These are phyloP conservation scores for Leptomonas seymouri DNA, from an alignment of 208 protist genomes.

Conservation along the genomic window DNA sequence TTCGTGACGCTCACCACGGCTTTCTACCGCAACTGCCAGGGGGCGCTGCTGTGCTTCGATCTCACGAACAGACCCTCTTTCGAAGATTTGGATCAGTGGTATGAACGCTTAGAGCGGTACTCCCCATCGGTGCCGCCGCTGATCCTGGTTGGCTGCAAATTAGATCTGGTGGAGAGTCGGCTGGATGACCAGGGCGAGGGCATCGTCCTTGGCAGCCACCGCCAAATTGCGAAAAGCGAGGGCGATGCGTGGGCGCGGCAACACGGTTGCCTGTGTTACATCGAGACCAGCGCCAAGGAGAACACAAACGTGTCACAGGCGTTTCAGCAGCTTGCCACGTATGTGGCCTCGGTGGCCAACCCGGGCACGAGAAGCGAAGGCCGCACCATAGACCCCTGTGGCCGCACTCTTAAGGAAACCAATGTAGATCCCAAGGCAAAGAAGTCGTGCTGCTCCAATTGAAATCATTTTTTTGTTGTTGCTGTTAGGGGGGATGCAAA, in stretches of 20 bases:
- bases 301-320: constrained; percentile 87
- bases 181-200: constrained; percentile 58
- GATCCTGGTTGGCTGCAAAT: constrained; percentile 87
- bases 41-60: constrained; percentile 97
- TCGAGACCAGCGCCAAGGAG: constrained; percentile 89
- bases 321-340: constrained; percentile 87
- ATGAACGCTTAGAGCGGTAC: constrained; percentile 66
- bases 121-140: constrained; percentile 68
- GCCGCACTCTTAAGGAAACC: constrained; percentile 19
- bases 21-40: constrained; percentile 93
- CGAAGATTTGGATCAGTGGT: constrained; percentile 89
- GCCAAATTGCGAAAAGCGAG: constrained; percentile 81
- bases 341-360: constrained; percentile 51
- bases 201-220: constrained; percentile 73
- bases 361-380: constrained; percentile 27
- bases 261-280: constrained; percentile 81
- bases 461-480: too few relatives aligned
- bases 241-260: constrained; percentile 80
- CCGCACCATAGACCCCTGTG: constrained; percentile 30
- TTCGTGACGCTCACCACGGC: constrained; percentile 91
- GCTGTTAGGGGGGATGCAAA: too few relatives aligned
- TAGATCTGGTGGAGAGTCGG: constrained; percentile 73
- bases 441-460: constrained; percentile 33
- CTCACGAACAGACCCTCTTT: constrained; percentile 93
- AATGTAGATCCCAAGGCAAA: constrained; percentile 13